Base-by-base conservation (phyloP, 75 land plant species). In the Adiantum capillusveneris region DNA sequence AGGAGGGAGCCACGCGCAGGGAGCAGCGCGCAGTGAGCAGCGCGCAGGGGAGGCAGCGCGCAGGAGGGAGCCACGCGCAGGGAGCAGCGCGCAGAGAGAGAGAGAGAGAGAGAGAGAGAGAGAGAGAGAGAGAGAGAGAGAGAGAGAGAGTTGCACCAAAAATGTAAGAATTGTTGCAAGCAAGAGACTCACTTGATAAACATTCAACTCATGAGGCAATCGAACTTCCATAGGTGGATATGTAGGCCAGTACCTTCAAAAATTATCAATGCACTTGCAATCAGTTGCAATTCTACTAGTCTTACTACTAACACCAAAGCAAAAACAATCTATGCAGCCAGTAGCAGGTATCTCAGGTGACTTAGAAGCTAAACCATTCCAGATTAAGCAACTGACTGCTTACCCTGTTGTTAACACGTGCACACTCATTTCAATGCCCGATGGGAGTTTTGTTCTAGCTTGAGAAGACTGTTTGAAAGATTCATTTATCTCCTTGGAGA, bases 351-450 rank as follows among this genome's bases (percentile, higher is more conserved):
- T n/a, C n/a, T n/a, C n/a, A n/a, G n/a, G n/a, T n/a, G n/a, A n/a
- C n/a, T n/a, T n/a, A n/a, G n/a, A n/a, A n/a, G n/a, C n/a, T n/a
- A n/a, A n/a, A n/a, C n/a, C n/a, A n/a, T n/a, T n/a, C n/a, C n/a
- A n/a, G n/a, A n/a, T n/a, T n/a, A n/a, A n/a, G n/a, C n/a, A n/a
- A n/a, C n/a, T n/a, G n/a, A n/a, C n/a, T n/a, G n/a, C 78, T 16
- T 69, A 95, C 99, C 99, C 99, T 57, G 99, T 95, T 59, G 99
- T 95, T 28, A 95, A 63, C 44, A 95, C 99, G 70, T 95, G 99
- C n/a, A 95, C 97, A 69, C 85, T 95, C 97, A 95, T 77, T 68
- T 95, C 99, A 65, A 95, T 95, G 25, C 99, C 99, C 44, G 80
- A 71, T 18, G 99, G 99, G 1, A 95, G 84, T 72, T 90, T 95